Evolutionary conservation across 306 rosid species (phyloP).

Genomic region (Vigna hirtella): DNA sequence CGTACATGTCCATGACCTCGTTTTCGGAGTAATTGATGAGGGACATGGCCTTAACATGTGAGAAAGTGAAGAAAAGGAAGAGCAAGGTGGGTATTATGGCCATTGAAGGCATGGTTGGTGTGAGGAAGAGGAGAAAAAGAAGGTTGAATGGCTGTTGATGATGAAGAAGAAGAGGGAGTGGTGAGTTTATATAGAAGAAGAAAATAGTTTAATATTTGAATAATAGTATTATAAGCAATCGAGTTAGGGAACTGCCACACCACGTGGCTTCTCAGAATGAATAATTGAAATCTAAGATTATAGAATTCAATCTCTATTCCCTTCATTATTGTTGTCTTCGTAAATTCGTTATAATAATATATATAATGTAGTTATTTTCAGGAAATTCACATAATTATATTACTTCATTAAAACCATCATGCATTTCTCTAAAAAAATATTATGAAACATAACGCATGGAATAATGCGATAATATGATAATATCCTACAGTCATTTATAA

Average conservation of each 20-base stretch:
- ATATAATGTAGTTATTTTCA: no score
- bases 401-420: no score
- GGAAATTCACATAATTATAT: no score
- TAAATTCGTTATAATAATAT: no score
- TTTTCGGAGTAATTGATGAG: conserved; percentile 45
- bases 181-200: conserved; percentile 37
- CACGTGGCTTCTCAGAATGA: conserved; percentile 35
- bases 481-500: no score
- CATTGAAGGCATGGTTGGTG: conserved; percentile 46
- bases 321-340: not conserved
- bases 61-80: conserved; percentile 44
- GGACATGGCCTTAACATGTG: conserved; percentile 41
- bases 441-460: no score
- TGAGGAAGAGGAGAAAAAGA: not conserved
- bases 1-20: conserved; percentile 64
- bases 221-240: not conserved
- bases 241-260: conserved; percentile 24
- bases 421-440: no score
- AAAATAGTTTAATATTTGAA: conserved; percentile 37
- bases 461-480: no score
- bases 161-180: conserved; percentile 6
- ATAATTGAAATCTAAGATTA: conserved; percentile 17
- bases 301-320: not conserved
- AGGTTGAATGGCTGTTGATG: conserved; percentile 39
- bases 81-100: conserved; percentile 39